phyloP scores from a whole-genome alignment of 305 asterid genomes.

The Fraxinus sp. region DNA sequence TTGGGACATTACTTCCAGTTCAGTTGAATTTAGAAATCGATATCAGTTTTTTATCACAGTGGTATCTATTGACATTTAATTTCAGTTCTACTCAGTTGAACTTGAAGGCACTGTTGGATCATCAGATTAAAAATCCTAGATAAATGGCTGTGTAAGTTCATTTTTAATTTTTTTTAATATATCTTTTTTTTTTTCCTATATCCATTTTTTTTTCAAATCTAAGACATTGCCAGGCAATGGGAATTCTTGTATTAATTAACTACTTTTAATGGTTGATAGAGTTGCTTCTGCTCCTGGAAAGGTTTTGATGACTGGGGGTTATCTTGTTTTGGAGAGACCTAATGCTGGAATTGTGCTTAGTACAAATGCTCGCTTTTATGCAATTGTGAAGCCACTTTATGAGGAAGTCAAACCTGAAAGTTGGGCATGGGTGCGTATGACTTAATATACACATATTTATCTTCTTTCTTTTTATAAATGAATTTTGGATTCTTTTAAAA shows the following conservation, averaged over 20 bases:
- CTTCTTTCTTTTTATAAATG: neutral
- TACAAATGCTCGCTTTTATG: slow-evolving; percentile 92
- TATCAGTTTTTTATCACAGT: neutral
- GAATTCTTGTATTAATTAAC: neutral
- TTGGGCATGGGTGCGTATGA: slow-evolving; percentile 75
- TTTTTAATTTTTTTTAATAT: neutral
- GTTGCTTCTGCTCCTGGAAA: slow-evolving; percentile 98
- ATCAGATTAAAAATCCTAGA: neutral
- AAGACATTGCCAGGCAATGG: slow-evolving; percentile 7
- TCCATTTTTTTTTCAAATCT: neutral
- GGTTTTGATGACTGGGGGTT: slow-evolving; percentile 96
- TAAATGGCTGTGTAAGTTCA: slow-evolving; percentile 1
- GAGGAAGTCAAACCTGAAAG: slow-evolving; percentile 60
- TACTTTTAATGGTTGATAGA: slow-evolving; percentile 42
- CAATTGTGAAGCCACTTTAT: slow-evolving; percentile 77
- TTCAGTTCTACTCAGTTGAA: neutral
- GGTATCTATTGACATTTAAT: neutral
- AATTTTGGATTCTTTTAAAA: neutral
- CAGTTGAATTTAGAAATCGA: neutral
- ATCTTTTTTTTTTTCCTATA: neutral
- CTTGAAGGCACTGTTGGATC: neutral
- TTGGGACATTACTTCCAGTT: neutral
- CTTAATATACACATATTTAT: neutral
- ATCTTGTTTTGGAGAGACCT: slow-evolving; percentile 93
- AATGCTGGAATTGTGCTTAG: slow-evolving; percentile 93